phyloP scores from a whole-genome alignment of 352 stramenopile species.

The Halophytophthora batemanensis region DNA sequence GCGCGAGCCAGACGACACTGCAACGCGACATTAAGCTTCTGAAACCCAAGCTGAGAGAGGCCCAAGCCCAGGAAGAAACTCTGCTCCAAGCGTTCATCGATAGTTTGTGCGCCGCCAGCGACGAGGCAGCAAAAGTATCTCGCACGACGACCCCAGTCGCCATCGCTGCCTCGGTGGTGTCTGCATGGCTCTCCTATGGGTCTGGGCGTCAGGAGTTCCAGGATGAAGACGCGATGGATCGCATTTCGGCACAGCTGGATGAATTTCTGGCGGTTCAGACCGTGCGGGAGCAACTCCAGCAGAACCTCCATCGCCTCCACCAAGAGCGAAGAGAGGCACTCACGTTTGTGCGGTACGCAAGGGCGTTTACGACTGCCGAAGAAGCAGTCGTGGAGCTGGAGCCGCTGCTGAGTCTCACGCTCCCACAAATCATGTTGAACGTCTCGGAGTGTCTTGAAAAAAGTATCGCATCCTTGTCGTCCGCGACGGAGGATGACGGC shows the following conservation, averaged over 20 bases:
- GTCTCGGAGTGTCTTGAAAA: constrained; percentile 12
- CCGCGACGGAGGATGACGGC: background rate
- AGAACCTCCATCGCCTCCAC: constrained; percentile 8
- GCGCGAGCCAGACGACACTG: background rate
- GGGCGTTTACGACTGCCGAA: constrained; percentile 25
- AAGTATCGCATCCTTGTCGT: background rate
- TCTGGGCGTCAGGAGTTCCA: constrained; percentile 14
- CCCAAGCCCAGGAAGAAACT: constrained; percentile 15
- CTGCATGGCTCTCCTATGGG: constrained; percentile 21
- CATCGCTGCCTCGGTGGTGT: constrained; percentile 15
- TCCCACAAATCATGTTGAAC: constrained; percentile 11
- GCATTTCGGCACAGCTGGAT: constrained; percentile 27
- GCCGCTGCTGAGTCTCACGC: constrained; percentile 9
- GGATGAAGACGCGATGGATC: constrained; percentile 27
- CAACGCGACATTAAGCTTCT: constrained; percentile 19
- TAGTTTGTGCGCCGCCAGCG: constrained; percentile 19
- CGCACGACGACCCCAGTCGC: constrained; percentile 3
- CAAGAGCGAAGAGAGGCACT: constrained; percentile 6
- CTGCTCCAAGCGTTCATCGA: constrained; percentile 16
- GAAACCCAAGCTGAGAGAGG: constrained; percentile 9
- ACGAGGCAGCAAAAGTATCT: constrained; percentile 10
- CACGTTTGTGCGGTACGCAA: constrained; percentile 18
- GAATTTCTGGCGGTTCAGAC: constrained; percentile 19
- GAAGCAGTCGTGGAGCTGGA: constrained; percentile 14
- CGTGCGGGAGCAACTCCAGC: constrained; percentile 15